Percentiles rank a stretch among this genome's conserved stretches.
phyloP scores from a whole-genome alignment of 2,329 filamentous ascomycete genomes.

The Fusarium succisae region DNA sequence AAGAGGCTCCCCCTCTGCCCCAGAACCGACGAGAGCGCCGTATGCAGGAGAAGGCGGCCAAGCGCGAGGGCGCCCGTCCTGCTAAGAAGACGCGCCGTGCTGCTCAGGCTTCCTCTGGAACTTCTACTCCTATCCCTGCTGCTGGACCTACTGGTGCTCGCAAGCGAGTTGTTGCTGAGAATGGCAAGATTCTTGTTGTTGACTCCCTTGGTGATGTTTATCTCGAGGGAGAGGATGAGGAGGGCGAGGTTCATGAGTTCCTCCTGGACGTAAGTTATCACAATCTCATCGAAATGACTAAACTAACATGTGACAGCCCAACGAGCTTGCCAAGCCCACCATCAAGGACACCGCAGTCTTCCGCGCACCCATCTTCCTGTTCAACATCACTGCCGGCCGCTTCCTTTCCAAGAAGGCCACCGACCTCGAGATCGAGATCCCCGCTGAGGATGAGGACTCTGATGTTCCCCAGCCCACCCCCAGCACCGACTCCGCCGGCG shows the following conservation, averaged over 20 bases:
- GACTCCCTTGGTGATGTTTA: constrained; percentile 93
- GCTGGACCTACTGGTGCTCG: constrained; percentile 73
- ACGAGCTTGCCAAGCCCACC: constrained; percentile 81
- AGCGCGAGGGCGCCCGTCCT: constrained; percentile 71
- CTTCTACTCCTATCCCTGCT: constrained; percentile 63
- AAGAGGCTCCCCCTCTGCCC: constrained; percentile 59
- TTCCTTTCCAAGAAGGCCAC: constrained; percentile 54
- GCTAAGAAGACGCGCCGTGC: constrained; percentile 56
- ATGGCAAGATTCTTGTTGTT: constrained; percentile 93
- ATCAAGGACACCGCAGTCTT: constrained; percentile 85
- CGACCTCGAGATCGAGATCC: constrained; percentile 50
- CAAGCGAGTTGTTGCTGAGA: constrained; percentile 90
- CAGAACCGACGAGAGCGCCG: constrained; percentile 89
- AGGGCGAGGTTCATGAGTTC: constrained; percentile 84
- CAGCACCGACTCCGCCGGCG: constrained; percentile 65
- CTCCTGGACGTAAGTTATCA: constrained; percentile 79
- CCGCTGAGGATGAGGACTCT: constrained; percentile 56
- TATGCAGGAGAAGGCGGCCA: constrained; percentile 85
- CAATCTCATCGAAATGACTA: not conserved
- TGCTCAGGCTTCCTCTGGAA: constrained; percentile 46
- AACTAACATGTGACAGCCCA: constrained; percentile 62
- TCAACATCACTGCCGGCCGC: constrained; percentile 64
- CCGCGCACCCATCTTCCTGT: constrained; percentile 79
- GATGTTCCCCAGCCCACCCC: constrained; percentile 62
- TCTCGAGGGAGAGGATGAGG: constrained; percentile 89